A percentile compares a stretch with the other conserved stretches of the same genome.
phyloP scores from a whole-genome alignment of 768 basidiomycete species.

The Kondoa subrosea region DNA sequence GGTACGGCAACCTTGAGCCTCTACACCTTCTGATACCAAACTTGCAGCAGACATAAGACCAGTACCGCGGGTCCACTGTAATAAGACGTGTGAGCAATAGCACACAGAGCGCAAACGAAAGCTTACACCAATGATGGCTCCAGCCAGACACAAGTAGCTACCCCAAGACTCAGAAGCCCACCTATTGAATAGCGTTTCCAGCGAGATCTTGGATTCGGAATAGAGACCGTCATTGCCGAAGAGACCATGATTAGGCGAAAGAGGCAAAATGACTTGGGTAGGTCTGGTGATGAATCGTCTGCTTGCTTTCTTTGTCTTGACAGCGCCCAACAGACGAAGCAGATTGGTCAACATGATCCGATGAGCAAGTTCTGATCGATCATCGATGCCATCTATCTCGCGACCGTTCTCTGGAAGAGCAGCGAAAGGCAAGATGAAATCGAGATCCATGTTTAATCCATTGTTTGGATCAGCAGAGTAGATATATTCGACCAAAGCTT shows the following conservation, averaged over 20 bases:
- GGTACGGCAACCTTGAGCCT: constrained; percentile 81
- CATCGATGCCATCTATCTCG: constrained; percentile 91
- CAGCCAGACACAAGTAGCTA: constrained; percentile 91
- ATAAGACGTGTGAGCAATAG: constrained; percentile 29
- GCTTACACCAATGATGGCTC: constrained; percentile 75
- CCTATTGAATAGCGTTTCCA: constrained; percentile 94
- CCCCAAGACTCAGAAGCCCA: constrained; percentile 99
- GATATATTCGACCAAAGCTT: constrained; percentile 94
- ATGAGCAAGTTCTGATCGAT: constrained; percentile 92
- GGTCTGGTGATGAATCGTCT: constrained; percentile 93
- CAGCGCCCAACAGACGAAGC: constrained; percentile 83
- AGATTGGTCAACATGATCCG: constrained; percentile 98
- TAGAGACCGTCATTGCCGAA: constrained; percentile 97
- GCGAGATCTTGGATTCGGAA: constrained; percentile 92
- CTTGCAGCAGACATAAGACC: constrained; percentile 92
- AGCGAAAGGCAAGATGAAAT: constrained; percentile 96
- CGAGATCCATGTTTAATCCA: constrained; percentile 75
- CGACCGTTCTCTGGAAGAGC: constrained; percentile 97
- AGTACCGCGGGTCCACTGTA: constrained; percentile 96
- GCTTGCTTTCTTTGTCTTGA: constrained; percentile 95
- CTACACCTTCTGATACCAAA: constrained; percentile 82
- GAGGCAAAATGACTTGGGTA: constrained; percentile 90
- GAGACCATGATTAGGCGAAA: constrained; percentile 93
- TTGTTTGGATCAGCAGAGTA: constrained; percentile 47
- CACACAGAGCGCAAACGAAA: constrained; percentile 5